Evolutionary conservation across 139 green algal genomes (phyloP).

Genomic region (Chlorella sp.): DNA sequence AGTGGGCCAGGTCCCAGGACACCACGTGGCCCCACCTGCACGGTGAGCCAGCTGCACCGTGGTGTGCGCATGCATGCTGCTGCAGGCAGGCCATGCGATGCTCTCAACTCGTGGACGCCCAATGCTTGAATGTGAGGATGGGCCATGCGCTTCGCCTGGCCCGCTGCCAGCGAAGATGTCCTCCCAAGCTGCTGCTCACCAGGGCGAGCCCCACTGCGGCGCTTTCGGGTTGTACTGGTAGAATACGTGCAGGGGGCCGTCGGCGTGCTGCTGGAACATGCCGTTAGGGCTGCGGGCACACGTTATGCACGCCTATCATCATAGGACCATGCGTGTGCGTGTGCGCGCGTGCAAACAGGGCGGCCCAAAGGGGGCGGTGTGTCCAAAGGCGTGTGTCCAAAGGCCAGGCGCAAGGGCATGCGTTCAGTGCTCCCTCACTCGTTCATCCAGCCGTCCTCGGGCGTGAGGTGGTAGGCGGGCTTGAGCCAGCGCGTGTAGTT

Average conservation of each 20-base stretch:
- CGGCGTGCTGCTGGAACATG: slow-evolving; percentile 7
- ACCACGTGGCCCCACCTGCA: slow-evolving; percentile 24
- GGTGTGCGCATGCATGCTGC: not conserved
- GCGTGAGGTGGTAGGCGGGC: slow-evolving; percentile 8
- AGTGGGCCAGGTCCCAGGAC: slow-evolving; percentile 33
- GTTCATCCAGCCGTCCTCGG: slow-evolving; percentile 9
- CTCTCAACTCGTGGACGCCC: too few species aligned
- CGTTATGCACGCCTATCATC: not conserved
- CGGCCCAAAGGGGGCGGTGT: not conserved
- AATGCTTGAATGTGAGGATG: too few species aligned
- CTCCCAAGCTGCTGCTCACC: slow-evolving; percentile 1
- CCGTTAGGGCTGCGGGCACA: slow-evolving; percentile 14
- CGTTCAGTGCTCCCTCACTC: too few species aligned
- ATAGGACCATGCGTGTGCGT: too few species aligned
- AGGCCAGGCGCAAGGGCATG: not conserved
- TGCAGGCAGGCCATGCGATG: not conserved
- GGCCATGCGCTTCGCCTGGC: not conserved
- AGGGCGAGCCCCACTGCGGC: slow-evolving; percentile 23
- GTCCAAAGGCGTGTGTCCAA: not conserved
- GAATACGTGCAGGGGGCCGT: slow-evolving; percentile 8
- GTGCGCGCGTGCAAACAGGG: not conserved
- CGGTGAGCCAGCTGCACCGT: not conserved
- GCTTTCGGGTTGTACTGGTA: slow-evolving; percentile 24
- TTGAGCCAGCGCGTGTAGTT: slow-evolving; percentile 10
- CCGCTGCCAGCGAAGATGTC: not conserved